Percentiles rank a stretch among this genome's conserved stretches.
These are phyloP conservation scores for Venturia asperata DNA, from an alignment of 2,329 filamentous ascomycete genomes.

Conservation along the genomic window DNA sequence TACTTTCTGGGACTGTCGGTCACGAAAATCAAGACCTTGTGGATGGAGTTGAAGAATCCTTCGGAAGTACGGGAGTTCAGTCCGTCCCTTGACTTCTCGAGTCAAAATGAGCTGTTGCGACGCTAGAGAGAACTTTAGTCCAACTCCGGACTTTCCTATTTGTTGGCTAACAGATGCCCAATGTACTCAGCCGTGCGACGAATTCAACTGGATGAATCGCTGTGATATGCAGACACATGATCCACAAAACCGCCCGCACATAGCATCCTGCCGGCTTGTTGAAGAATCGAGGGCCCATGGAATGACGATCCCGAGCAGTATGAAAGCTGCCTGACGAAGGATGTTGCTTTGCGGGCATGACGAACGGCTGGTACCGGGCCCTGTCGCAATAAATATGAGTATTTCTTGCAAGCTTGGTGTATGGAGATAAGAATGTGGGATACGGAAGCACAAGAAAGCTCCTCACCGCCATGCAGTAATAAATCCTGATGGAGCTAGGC, in stretches of 20 bases:
- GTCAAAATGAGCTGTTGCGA: no score
- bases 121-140: neutral
- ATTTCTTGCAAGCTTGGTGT: neutral
- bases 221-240: neutral
- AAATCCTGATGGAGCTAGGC: conserved; percentile 1
- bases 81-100: neutral
- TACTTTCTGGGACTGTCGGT: neutral
- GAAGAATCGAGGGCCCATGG: no score
- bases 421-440: neutral
- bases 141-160: neutral
- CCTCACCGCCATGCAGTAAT: neutral
- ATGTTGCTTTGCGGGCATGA: neutral
- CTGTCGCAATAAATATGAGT: neutral
- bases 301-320: no score
- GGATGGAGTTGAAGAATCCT: neutral
- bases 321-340: neutral
- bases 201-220: neutral
- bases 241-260: neutral
- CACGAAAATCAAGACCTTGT: neutral
- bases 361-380: neutral
- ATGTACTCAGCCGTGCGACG: neutral
- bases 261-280: no score
- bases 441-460: neutral
- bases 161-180: neutral
- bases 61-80: neutral